These are phyloP conservation scores for Botrytis tulipae DNA, from an alignment of 2,329 filamentous ascomycete species.

Conservation along the genomic window DNA sequence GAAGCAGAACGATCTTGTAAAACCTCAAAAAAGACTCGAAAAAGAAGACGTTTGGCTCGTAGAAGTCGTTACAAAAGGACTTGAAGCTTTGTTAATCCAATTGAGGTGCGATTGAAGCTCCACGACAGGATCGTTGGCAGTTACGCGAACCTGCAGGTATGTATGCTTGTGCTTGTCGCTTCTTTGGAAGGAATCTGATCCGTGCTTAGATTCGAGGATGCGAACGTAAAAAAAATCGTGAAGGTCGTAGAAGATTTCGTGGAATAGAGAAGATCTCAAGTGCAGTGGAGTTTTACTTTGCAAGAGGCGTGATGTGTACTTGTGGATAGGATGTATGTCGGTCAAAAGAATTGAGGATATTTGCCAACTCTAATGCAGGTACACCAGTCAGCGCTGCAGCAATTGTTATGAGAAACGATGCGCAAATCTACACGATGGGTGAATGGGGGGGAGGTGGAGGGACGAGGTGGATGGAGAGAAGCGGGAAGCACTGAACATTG, in stretches of 20 bases:
- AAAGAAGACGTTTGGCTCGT: slow-evolving; percentile 44
- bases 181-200: slow-evolving; percentile 33
- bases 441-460: slow-evolving; percentile 17
- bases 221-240: slow-evolving; percentile 32
- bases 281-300: slow-evolving; percentile 19
- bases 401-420: slow-evolving; percentile 31
- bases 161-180: slow-evolving; percentile 39
- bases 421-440: slow-evolving; percentile 10
- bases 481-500: slow-evolving; percentile 29
- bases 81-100: slow-evolving; percentile 37
- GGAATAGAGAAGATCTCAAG: slow-evolving; percentile 11
- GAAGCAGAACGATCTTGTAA: slow-evolving; percentile 33
- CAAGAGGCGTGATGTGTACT: slow-evolving; percentile 23
- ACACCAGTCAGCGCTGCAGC: slow-evolving; percentile 38
- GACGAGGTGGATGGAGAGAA: slow-evolving; percentile 23
- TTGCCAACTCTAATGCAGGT: slow-evolving; percentile 41
- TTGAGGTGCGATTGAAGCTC: slow-evolving; percentile 39
- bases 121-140: slow-evolving; percentile 36
- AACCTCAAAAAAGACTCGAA: slow-evolving; percentile 34
- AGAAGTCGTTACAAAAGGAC: slow-evolving; percentile 43
- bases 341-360: slow-evolving; percentile 33
- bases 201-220: slow-evolving; percentile 37
- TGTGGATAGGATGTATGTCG: slow-evolving; percentile 23
- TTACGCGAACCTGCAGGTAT: slow-evolving; percentile 41
- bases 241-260: slow-evolving; percentile 30